Evolutionary conservation across 352 stramenopile species (phyloP).

Genomic region (Thalassiosira mediterranea): DNA sequence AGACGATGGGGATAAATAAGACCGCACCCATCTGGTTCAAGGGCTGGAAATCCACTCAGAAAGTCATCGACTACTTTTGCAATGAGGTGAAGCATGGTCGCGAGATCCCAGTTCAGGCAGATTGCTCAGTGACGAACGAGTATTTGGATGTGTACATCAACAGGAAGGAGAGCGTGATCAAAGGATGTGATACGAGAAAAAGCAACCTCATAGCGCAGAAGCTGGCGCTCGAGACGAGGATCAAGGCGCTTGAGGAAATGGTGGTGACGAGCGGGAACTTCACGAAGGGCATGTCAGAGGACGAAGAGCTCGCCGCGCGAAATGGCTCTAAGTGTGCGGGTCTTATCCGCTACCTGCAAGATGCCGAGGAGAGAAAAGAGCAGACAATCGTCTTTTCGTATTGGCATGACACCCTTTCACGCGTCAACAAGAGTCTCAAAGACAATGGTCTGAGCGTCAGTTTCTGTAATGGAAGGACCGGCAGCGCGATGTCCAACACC

Average conservation of each 20-base stretch:
- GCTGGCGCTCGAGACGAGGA: slow-evolving; percentile 14
- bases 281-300: slow-evolving; percentile 7
- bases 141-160: slow-evolving; percentile 16
- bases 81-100: slow-evolving; percentile 13
- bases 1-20: slow-evolving; percentile 2
- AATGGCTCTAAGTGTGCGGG: slow-evolving; percentile 85
- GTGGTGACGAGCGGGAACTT: slow-evolving; percentile 8
- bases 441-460: slow-evolving; percentile 77
- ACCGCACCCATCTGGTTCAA: neutral
- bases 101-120: neutral
- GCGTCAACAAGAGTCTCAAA: slow-evolving; percentile 82
- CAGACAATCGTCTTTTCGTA: slow-evolving; percentile 89
- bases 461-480: slow-evolving; percentile 32
- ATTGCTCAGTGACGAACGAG: neutral
- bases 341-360: slow-evolving; percentile 82
- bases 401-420: slow-evolving; percentile 82
- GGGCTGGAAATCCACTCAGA: slow-evolving; percentile 5
- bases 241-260: slow-evolving; percentile 25
- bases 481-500: slow-evolving; percentile 78
- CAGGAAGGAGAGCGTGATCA: neutral
- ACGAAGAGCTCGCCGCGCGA: slow-evolving; percentile 43
- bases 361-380: slow-evolving; percentile 57
- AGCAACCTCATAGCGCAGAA: slow-evolving; percentile 10
- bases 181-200: neutral
- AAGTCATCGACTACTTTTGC: slow-evolving; percentile 36